Base-by-base conservation (phyloP, 1,284 basidiomycete genomes). In the Hypsizygus ulmarius region DNA sequence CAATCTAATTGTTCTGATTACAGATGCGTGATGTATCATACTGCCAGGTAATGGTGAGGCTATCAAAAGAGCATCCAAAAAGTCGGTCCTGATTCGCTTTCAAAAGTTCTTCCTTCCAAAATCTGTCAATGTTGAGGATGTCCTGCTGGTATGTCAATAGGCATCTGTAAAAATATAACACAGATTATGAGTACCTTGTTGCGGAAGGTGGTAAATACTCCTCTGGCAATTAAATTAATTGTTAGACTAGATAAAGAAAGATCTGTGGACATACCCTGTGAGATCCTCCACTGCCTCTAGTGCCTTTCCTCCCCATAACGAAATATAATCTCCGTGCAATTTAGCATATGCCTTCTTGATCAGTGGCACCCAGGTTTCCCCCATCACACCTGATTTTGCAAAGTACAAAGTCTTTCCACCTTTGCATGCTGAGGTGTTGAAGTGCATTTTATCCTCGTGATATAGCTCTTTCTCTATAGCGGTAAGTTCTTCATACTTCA, bases 291-390 rank as follows among this genome's bases (percentile, higher is more conserved):
- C 65, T 0, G 69, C 75, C 49, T 78, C 73, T 18, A 64, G 63
- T 11, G 66, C 60, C 39, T 59, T 65, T 1, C 77, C 77, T 5
- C 71, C 71, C 8, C 55, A 49, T 14, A 78, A 50, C 1, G 72
- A 61, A 3, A 62, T 58, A 55, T 74, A 78, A 53, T 74, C 71
- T 1, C 77, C 77, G 54, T 78, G 73, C 2, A 79, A 55, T 55
- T 79, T 79, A 1, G 76, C 75, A 52, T 68, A 79, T 1, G 77
- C 76, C 53, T 78, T 77, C 55, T 78, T 76, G 9, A 78, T 65
- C 5, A 79, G 59, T 12, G 77, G 71, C 7, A 78, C 74, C 77
- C 77, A 79, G 4, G 75, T 78, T 50, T 78, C 76, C 32, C 59
- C 59, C 47, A 61, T 58, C 29, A 58, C 54, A 8, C 53, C 55